Evolutionary conservation across 306 rosid genomes (phyloP).

Genomic region (Vigna angularis): DNA sequence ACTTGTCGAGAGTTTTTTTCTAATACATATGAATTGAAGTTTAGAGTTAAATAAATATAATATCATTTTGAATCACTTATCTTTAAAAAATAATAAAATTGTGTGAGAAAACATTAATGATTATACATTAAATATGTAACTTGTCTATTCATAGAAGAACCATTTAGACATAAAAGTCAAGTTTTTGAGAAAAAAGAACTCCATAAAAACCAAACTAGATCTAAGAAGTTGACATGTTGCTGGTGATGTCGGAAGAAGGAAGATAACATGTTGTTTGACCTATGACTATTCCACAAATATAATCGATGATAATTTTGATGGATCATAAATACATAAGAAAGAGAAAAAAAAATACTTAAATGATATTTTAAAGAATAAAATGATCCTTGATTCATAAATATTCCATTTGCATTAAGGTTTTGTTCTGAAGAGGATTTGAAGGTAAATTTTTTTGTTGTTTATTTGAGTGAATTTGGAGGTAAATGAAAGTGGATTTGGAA

Average conservation of each 20-base stretch:
- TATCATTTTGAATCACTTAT: background rate
- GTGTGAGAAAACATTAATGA: background rate
- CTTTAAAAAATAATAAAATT: background rate
- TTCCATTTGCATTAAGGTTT: no score
- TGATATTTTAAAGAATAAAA: no score
- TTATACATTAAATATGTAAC: background rate
- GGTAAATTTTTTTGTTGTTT: no score
- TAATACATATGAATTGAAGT: background rate
- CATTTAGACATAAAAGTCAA: no score
- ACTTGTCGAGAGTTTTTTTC: no score
- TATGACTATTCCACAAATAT: no score
- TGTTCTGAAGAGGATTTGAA: no score
- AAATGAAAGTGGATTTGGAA: no score
- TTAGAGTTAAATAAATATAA: background rate
- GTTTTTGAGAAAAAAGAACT: background rate
- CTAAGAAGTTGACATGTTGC: background rate
- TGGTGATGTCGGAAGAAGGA: background rate
- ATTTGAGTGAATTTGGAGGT: no score
- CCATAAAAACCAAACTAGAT: background rate
- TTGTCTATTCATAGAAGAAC: background rate
- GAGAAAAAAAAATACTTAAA: background rate
- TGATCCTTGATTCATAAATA: no score
- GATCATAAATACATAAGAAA: no score
- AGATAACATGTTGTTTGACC: background rate
- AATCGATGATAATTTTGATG: no score